A percentile compares a stretch with the other conserved stretches of the same genome.
Conservation (phyloP, 495 filamentous ascomycete genomes). For the Elasticomyces elasticus region DNA sequence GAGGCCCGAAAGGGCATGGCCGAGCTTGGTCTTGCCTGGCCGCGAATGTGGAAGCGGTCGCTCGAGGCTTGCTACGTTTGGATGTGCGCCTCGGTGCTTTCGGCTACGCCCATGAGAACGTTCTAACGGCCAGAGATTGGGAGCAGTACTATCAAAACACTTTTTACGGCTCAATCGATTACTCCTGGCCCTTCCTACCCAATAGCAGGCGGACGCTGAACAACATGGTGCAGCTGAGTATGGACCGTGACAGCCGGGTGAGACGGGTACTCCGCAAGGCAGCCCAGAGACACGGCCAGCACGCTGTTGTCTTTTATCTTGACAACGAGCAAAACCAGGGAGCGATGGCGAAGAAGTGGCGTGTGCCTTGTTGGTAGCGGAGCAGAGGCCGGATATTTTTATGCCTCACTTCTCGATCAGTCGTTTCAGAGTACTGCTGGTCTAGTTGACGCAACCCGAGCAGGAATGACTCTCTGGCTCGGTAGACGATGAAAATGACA, state of each 20-base stretch:
- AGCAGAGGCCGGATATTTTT: no score
- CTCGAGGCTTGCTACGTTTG: neutral
- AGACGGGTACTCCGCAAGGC: neutral
- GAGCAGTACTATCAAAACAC: neutral
- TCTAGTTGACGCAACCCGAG: no score
- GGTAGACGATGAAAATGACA: no score
- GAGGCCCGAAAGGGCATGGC: neutral
- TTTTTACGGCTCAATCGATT: neutral
- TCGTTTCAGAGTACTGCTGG: no score
- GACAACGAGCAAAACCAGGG: neutral
- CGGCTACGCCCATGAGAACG: neutral
- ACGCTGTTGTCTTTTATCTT: neutral
- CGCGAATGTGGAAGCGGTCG: neutral
- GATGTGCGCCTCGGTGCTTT: neutral
- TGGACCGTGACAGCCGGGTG: neutral
- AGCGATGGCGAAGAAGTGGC: neutral
- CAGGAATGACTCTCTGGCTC: no score
- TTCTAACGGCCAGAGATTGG: neutral
- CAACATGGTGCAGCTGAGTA: neutral
- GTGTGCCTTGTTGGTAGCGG: neutral
- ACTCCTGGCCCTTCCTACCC: neutral
- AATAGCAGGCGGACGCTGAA: neutral
- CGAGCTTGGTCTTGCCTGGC: neutral
- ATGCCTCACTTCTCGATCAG: no score
- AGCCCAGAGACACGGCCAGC: neutral